Evolutionary conservation across 129 eudicot species (phyloP).

Genomic region (Flaveria trinervia): DNA sequence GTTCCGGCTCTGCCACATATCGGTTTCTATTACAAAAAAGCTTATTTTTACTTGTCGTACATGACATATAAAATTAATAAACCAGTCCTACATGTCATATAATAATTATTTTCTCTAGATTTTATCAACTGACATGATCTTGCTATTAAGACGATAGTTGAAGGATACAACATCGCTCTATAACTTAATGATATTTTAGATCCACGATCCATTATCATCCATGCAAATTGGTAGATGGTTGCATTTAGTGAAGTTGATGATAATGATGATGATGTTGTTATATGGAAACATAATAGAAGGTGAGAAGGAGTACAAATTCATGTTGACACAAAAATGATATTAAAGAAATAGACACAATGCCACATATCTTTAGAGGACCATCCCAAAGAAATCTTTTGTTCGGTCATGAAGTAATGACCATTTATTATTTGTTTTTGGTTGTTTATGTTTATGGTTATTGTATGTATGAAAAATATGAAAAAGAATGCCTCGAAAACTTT

Average conservation of each 20-base stretch:
- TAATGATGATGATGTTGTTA: background rate
- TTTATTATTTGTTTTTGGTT: background rate
- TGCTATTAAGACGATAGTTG: background rate
- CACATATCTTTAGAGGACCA: background rate
- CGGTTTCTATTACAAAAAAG: too few relatives aligned
- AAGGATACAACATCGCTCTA: background rate
- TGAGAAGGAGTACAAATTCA: background rate
- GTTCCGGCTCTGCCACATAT: too few relatives aligned
- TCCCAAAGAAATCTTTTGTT: background rate
- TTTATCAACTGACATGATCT: background rate
- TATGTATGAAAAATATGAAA: background rate
- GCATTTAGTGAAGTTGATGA: background rate
- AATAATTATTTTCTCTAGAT: background rate
- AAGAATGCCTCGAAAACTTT: background rate
- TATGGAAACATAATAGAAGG: background rate
- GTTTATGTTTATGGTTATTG: background rate
- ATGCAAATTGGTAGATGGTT: constrained; percentile 1
- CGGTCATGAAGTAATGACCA: background rate
- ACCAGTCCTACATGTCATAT: too few relatives aligned
- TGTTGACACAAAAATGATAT: background rate
- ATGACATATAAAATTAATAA: too few relatives aligned
- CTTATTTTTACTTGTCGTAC: too few relatives aligned
- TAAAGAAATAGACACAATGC: background rate
- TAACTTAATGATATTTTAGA: background rate
- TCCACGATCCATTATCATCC: background rate